phyloP scores from a whole-genome alignment of 306 rosid genomes.

The Quercus variabilis region DNA sequence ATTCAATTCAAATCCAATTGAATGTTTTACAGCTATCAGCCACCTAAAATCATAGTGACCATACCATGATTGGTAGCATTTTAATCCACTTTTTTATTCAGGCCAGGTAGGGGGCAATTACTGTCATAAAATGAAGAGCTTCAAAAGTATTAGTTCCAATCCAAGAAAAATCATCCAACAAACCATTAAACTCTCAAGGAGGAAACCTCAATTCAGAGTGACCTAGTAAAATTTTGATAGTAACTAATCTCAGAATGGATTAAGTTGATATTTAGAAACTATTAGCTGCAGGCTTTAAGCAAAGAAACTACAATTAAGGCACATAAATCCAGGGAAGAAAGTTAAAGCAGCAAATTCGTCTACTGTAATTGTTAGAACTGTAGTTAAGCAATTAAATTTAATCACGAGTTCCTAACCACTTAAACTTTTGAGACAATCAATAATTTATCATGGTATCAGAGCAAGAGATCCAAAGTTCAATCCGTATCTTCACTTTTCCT shows the following conservation, averaged over 20 bases:
- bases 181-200: neutral
- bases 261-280: neutral
- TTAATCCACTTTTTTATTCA: neutral
- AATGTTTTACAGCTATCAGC: neutral
- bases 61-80: neutral
- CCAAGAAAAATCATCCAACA: neutral
- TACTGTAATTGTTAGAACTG: too few species aligned
- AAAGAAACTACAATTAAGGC: neutral
- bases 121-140: neutral
- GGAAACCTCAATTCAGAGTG: too few species aligned
- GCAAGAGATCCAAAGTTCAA: too few species aligned
- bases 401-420: too few species aligned
- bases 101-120: neutral
- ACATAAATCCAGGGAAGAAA: neutral
- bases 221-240: too few species aligned
- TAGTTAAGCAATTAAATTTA: too few species aligned
- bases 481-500: too few species aligned
- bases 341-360: too few species aligned
- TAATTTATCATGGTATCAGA: too few species aligned
- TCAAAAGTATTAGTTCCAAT: neutral
- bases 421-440: too few species aligned
- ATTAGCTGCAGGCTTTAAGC: neutral
- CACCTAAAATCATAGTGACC: neutral
- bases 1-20: neutral
- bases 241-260: neutral